Conservation (phyloP, 306 rosid species). For the Sicyos baderoa region DNA sequence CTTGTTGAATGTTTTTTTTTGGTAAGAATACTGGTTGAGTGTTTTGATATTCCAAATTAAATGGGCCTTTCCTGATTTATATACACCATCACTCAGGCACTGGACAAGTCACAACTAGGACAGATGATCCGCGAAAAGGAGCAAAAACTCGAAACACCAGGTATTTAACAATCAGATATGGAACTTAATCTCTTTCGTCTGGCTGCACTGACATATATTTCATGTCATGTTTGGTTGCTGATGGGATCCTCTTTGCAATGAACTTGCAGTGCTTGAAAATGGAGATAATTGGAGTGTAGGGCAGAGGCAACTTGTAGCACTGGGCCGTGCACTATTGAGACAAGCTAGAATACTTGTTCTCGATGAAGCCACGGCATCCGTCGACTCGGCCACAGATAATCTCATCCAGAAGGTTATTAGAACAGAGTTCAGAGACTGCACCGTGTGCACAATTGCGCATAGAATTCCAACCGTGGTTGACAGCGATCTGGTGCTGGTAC, state of each 20-base stretch:
- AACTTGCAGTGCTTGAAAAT: constrained; percentile 78
- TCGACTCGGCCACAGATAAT: constrained; percentile 84
- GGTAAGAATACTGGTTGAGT: neutral
- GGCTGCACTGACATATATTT: neutral
- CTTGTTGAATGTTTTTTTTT: neutral
- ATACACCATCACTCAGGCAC: constrained; percentile 43
- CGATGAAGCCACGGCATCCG: constrained; percentile 98
- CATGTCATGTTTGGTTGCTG: neutral
- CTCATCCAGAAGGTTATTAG: constrained; percentile 82
- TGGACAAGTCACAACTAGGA: constrained; percentile 87
- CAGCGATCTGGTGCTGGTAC: constrained; percentile 75
- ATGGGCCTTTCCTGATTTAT: neutral
- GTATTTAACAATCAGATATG: constrained; percentile 27
- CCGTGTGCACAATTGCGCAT: constrained; percentile 87
- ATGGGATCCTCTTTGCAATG: neutral
- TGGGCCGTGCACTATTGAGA: constrained; percentile 89
- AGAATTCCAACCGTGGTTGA: constrained; percentile 93
- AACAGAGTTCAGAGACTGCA: constrained; percentile 69
- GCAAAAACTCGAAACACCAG: constrained; percentile 72
- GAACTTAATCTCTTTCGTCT: neutral
- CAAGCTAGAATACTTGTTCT: constrained; percentile 91
- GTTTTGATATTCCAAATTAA: neutral
- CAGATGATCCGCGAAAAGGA: constrained; percentile 53
- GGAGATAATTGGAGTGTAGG: constrained; percentile 99
- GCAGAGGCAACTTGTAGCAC: constrained; percentile 88